phyloP scores from a whole-genome alignment of 176 grass and related monocot genomes.

The Aegilops umbellulata region DNA sequence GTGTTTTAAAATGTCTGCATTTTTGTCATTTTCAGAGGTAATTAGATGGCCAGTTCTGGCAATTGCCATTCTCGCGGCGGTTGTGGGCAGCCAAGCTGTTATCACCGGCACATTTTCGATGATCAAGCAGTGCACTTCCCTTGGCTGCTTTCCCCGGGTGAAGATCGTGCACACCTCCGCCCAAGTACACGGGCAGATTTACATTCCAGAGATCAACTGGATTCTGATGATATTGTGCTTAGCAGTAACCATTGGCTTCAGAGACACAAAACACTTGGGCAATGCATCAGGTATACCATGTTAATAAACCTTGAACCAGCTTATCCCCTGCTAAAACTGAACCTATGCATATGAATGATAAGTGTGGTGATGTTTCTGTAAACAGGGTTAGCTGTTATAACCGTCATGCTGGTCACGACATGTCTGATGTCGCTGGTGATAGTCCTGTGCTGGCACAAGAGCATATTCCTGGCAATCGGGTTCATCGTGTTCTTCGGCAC shows the following conservation, averaged over 20 bases:
- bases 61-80: constrained; percentile 92
- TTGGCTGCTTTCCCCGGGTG: constrained; percentile 98
- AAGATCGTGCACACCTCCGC: constrained; percentile 93
- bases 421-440: constrained; percentile 98
- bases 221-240: constrained; percentile 88
- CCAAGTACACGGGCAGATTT: constrained; percentile 93
- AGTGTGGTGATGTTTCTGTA: neutral
- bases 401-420: constrained; percentile 95
- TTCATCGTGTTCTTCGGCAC: constrained; percentile 96
- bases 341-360: constrained; percentile 8
- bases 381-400: constrained; percentile 94
- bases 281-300: constrained; percentile 80
- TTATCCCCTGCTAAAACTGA: neutral
- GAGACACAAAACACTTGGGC: constrained; percentile 85
- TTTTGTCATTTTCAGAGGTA: constrained; percentile 43
- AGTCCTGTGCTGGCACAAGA: constrained; percentile 91
- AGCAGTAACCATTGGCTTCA: constrained; percentile 89
- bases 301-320: neutral
- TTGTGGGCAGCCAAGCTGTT: constrained; percentile 94
- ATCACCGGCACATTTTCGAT: constrained; percentile 96
- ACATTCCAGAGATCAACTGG: constrained; percentile 99
- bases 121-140: constrained; percentile 85
- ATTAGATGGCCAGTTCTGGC: constrained; percentile 89
- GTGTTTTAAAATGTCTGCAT: constrained; percentile 27
- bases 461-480: constrained; percentile 65